These are phyloP conservation scores for Auxenochlorella pyrenoidosa DNA, from an alignment of 139 green algal genomes.

Conservation along the genomic window DNA sequence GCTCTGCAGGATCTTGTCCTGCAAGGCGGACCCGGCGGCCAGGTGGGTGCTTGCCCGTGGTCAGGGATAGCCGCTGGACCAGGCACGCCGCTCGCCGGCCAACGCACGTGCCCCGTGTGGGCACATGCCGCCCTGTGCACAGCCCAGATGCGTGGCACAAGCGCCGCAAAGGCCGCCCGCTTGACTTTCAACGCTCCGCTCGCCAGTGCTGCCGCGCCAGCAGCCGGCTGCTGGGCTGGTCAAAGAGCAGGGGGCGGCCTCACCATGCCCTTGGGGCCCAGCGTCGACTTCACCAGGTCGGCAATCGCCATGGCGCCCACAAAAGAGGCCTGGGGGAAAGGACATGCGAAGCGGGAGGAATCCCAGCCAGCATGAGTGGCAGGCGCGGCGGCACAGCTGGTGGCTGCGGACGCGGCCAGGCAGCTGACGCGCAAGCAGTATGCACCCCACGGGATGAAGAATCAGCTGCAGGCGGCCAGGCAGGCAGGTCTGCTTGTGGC, in stretches of 20 bases:
- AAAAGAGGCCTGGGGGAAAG: slow-evolving; percentile 83
- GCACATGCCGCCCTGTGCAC: background rate
- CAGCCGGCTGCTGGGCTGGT: no score
- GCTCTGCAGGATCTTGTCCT: slow-evolving; percentile 99
- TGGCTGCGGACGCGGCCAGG: no score
- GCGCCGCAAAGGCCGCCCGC: no score
- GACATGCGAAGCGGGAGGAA: background rate
- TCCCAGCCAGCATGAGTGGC: background rate
- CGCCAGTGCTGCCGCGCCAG: no score
- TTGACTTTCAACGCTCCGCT: no score
- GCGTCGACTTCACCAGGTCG: slow-evolving; percentile 97
- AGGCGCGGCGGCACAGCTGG: no score
- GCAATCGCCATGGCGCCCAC: slow-evolving; percentile 97
- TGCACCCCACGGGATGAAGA: no score
- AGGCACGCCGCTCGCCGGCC: no score
- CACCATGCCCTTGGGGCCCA: slow-evolving; percentile 98
- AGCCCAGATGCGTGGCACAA: background rate
- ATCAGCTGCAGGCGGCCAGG: background rate
- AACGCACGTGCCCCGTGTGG: no score
- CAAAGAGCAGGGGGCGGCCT: slow-evolving; percentile 3
- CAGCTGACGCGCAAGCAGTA: no score
- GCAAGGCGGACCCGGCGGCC: background rate
- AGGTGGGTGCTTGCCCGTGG: no score
- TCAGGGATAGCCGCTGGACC: no score
- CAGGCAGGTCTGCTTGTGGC: background rate